These are phyloP conservation scores for Jatropha multifida DNA, from an alignment of 441 rosid species.

Conservation along the genomic window DNA sequence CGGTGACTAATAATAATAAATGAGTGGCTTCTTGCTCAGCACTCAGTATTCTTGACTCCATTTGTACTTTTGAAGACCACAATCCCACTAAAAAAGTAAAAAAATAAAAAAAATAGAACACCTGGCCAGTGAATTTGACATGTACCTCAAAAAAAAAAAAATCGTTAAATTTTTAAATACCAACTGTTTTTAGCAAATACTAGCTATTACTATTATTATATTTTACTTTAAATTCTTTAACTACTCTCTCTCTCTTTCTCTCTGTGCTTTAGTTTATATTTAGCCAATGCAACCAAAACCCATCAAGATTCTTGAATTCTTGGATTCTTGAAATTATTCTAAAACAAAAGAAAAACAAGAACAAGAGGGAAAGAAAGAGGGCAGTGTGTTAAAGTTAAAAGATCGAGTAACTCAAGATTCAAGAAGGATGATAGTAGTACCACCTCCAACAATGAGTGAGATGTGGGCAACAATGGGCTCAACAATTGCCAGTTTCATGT, in stretches of 20 bases:
- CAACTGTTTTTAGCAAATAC: not conserved
- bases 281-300: not conserved
- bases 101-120: not conserved
- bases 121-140: not conserved
- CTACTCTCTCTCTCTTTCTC: not conserved
- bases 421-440: conserved; percentile 23
- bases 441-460: conserved; percentile 37
- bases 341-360: not conserved
- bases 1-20: too few species aligned
- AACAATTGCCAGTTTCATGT: conserved; percentile 59
- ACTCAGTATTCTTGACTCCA: not conserved
- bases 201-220: not conserved
- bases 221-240: not conserved
- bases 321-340: not conserved
- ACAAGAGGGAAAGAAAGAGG: not conserved
- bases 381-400: too few species aligned
- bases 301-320: not conserved
- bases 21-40: too few species aligned
- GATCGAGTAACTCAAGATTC: not conserved
- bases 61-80: conserved; percentile 5
- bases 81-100: conserved; percentile 11
- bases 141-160: not conserved
- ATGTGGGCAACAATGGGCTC: conserved; percentile 60
- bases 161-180: not conserved
- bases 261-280: not conserved